A percentile compares a stretch with the other conserved stretches of the same genome.
These are phyloP conservation scores for Psidium friedrichsthalianum DNA, from an alignment of 345 rosid genomes.

Conservation along the genomic window DNA sequence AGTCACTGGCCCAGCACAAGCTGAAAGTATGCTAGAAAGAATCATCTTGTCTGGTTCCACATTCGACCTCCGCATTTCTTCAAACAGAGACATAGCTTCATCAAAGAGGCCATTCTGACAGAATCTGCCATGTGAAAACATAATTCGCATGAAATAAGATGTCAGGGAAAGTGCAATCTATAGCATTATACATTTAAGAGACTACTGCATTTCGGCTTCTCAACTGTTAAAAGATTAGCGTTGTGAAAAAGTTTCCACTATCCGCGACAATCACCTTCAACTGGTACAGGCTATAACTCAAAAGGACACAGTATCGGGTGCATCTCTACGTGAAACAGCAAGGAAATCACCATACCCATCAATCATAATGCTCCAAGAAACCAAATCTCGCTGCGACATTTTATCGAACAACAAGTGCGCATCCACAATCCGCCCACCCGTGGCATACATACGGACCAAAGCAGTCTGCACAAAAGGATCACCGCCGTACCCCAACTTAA, in stretches of 20 bases:
- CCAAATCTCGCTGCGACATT: conserved; percentile 23
- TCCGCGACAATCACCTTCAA: neutral
- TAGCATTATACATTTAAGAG: neutral
- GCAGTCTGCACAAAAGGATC: conserved; percentile 29
- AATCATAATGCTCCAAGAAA: conserved; percentile 28
- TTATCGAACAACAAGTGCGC: conserved; percentile 21
- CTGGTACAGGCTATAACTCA: conserved; percentile 6
- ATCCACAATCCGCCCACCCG: conserved; percentile 4
- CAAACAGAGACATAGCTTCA: conserved; percentile 47
- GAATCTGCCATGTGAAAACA: conserved; percentile 21
- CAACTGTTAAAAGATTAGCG: neutral
- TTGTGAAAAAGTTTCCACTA: neutral
- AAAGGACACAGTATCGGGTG: conserved; percentile 1
- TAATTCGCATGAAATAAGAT: neutral
- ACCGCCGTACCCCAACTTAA: conserved; percentile 15
- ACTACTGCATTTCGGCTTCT: neutral
- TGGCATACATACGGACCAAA: conserved; percentile 14
- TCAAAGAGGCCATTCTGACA: conserved; percentile 29
- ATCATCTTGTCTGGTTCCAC: conserved; percentile 43
- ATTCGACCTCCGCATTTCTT: conserved; percentile 42
- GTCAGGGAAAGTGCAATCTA: neutral
- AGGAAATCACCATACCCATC: conserved; percentile 25
- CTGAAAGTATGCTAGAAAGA: conserved; percentile 42
- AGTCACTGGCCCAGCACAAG: conserved; percentile 32
- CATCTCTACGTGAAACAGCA: conserved; percentile 13